A percentile compares a stretch with the other conserved stretches of the same genome.
Evolutionary conservation across 2,329 filamentous ascomycete species (phyloP).

Genomic region (Daldinia eschscholtzii): DNA sequence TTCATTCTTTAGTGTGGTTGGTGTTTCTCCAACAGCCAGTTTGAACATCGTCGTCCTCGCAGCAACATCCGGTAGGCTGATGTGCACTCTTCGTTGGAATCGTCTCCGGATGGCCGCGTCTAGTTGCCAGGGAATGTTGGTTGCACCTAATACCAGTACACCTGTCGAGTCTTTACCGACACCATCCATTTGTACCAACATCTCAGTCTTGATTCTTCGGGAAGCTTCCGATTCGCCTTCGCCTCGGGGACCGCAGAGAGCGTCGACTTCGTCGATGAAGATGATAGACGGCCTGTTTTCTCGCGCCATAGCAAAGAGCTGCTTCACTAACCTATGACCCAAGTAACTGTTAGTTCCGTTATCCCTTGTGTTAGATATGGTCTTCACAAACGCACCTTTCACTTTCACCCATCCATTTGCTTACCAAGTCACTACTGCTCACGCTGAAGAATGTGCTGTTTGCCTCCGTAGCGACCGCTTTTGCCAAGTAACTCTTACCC

Average conservation of each 20-base stretch:
- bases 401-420: constrained; percentile 99
- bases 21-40: constrained; percentile 91
- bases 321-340: constrained; percentile 82
- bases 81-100: constrained; percentile 96
- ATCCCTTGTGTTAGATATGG: not conserved
- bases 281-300: constrained; percentile 99
- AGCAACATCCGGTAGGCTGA: constrained; percentile 87
- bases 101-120: constrained; percentile 95
- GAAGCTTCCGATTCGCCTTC: constrained; percentile 99
- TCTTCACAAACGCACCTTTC: constrained; percentile 75
- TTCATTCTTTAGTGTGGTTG: constrained; percentile 80
- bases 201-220: constrained; percentile 96
- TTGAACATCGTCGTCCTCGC: constrained; percentile 96
- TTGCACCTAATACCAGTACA: constrained; percentile 93
- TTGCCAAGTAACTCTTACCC: constrained; percentile 97
- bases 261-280: constrained; percentile 98
- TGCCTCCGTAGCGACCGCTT: constrained; percentile 96
- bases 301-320: constrained; percentile 96
- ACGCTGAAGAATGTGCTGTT: constrained; percentile 99
- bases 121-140: constrained; percentile 98
- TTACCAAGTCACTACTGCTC: constrained; percentile 95
- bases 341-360: constrained; percentile 44
- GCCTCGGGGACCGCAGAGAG: constrained; percentile 89
- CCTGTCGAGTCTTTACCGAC: constrained; percentile 96
- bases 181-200: constrained; percentile 99